Evolutionary conservation across 176 grass and related monocot genomes (phyloP).

Genomic region (Triticum monococcum): DNA sequence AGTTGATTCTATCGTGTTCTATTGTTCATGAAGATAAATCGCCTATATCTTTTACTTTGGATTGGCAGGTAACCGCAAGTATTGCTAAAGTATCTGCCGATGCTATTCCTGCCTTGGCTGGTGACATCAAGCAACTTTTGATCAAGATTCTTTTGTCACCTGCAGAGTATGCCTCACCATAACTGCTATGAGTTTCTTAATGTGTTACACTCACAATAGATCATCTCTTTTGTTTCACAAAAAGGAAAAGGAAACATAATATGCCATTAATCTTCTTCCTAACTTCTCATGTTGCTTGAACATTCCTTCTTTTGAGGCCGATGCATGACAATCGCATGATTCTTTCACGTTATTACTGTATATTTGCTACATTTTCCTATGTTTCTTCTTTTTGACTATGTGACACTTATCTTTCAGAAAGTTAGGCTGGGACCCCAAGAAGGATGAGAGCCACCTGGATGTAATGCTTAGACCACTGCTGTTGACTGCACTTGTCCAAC

Average conservation of each 20-base stretch:
- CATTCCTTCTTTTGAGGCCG: constrained; percentile 11
- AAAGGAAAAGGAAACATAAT: background rate
- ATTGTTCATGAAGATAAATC: constrained; percentile 4
- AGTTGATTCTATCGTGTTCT: constrained; percentile 4
- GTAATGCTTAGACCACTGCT: constrained; percentile 71
- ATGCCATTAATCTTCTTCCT: constrained; percentile 16
- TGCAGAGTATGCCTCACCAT: constrained; percentile 62
- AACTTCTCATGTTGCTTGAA: background rate
- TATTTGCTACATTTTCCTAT: background rate
- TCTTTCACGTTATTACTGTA: background rate
- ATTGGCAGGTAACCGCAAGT: constrained; percentile 52
- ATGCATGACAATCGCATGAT: background rate
- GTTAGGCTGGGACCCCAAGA: constrained; percentile 80
- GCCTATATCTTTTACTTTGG: constrained; percentile 8
- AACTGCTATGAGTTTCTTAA: constrained; percentile 21
- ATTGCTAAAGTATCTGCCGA: constrained; percentile 65
- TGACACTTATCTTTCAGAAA: constrained; percentile 52
- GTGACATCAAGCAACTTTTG: constrained; percentile 66
- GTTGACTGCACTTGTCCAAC: constrained; percentile 64
- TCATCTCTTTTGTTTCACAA: background rate
- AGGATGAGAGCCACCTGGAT: constrained; percentile 65
- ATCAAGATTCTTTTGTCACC: constrained; percentile 68
- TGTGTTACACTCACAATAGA: background rate
- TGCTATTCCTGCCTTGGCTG: constrained; percentile 61
- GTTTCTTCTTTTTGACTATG: background rate